A percentile compares a stretch with the other conserved stretches of the same genome.
These are phyloP conservation scores for Lecanicillium sp. DNA, from an alignment of 2,329 filamentous ascomycete species.

Conservation along the genomic window DNA sequence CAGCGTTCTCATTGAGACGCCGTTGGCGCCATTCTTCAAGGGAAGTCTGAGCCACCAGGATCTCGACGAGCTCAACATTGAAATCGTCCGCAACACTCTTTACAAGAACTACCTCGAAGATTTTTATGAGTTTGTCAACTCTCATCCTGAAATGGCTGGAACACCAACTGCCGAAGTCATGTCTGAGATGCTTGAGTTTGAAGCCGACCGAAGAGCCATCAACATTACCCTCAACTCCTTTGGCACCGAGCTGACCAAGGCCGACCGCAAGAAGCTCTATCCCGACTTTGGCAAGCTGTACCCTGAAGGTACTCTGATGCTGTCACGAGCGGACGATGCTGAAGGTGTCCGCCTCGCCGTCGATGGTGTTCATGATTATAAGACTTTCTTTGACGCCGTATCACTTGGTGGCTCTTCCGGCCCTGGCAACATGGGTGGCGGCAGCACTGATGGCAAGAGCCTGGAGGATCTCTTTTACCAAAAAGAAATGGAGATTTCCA, in stretches of 20 bases:
- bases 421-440: slow-evolving; percentile 76
- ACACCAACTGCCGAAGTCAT: slow-evolving; percentile 92
- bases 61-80: slow-evolving; percentile 96
- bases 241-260: slow-evolving; percentile 89
- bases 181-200: slow-evolving; percentile 92
- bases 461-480: slow-evolving; percentile 98
- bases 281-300: slow-evolving; percentile 86
- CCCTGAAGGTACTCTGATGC: slow-evolving; percentile 89
- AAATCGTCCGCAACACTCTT: slow-evolving; percentile 95
- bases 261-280: slow-evolving; percentile 92
- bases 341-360: slow-evolving; percentile 91
- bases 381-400: slow-evolving; percentile 88
- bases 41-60: slow-evolving; percentile 92
- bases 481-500: slow-evolving; percentile 98
- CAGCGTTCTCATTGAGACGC: slow-evolving; percentile 93
- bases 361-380: slow-evolving; percentile 89
- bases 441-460: slow-evolving; percentile 75
- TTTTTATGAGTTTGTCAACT: slow-evolving; percentile 91
- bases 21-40: slow-evolving; percentile 94
- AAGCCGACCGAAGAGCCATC: slow-evolving; percentile 92
- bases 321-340: slow-evolving; percentile 88
- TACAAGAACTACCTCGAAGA: slow-evolving; percentile 99
- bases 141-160: slow-evolving; percentile 73
- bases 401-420: slow-evolving; percentile 64
- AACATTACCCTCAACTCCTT: slow-evolving; percentile 99